Conservation (phyloP, 352 stramenopile genomes). For the Thalassiosira delicatula region DNA sequence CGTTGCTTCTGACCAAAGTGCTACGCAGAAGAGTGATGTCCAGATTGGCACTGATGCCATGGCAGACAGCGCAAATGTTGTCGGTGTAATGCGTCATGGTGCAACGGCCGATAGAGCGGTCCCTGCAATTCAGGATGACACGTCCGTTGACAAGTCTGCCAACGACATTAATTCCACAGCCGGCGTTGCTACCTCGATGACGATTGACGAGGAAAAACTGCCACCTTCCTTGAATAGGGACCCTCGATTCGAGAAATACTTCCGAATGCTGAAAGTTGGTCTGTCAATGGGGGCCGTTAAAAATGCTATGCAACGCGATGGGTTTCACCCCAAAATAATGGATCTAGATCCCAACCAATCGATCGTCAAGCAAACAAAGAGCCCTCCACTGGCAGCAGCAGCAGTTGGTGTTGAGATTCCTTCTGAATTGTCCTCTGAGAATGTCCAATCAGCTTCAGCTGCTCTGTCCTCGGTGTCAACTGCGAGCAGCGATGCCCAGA, state of each 20-base stretch:
- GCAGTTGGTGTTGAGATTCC: not conserved
- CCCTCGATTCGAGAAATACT: slow-evolving; percentile 79
- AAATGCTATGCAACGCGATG: slow-evolving; percentile 89
- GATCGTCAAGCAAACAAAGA: slow-evolving; percentile 68
- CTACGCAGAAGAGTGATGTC: not conserved
- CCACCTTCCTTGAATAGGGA: slow-evolving; percentile 74
- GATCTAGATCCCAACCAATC: slow-evolving; percentile 81
- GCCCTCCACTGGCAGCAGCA: not conserved
- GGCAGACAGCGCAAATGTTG: not conserved
- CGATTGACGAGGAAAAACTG: slow-evolving; percentile 29
- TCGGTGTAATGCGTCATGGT: not conserved
- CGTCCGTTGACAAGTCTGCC: not conserved
- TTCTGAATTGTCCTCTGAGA: not conserved
- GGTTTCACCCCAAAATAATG: slow-evolving; percentile 78
- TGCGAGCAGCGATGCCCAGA: not conserved
- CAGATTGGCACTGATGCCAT: not conserved
- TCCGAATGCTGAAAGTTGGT: slow-evolving; percentile 81
- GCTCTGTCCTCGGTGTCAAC: not conserved
- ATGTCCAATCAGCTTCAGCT: not conserved
- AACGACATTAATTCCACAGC: slow-evolving; percentile 1
- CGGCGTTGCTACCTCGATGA: not conserved
- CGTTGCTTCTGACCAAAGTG: too few species aligned
- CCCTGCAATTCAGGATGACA: too few species aligned
- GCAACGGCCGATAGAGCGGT: too few species aligned
- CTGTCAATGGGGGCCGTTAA: slow-evolving; percentile 89